Conservation (phyloP, 495 filamentous ascomycete species). For the Penicillium atrosanguineum region DNA sequence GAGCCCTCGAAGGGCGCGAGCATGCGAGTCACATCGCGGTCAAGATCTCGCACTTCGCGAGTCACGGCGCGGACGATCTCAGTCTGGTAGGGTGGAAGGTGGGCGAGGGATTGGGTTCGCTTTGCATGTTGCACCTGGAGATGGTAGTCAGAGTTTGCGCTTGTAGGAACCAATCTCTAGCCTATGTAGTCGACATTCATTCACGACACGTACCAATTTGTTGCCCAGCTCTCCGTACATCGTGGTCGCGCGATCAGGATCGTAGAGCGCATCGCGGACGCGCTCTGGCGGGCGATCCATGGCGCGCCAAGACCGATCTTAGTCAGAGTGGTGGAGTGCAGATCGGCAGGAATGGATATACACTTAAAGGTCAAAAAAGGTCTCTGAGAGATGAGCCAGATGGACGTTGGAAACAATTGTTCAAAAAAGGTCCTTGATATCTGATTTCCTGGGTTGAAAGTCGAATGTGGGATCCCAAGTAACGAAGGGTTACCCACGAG, state of each 20-base stretch:
- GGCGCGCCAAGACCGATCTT: conserved; percentile 25
- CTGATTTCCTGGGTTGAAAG: not conserved
- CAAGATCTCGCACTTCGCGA: conserved; percentile 90
- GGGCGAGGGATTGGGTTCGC: conserved; percentile 81
- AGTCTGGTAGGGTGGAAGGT: conserved; percentile 90
- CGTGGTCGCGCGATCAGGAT: conserved; percentile 27
- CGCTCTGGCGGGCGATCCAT: conserved; percentile 20
- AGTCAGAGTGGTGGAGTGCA: conserved; percentile 21
- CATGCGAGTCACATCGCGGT: conserved; percentile 79
- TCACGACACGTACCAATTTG: conserved; percentile 60
- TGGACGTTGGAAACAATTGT: not conserved
- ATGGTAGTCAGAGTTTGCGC: conserved; percentile 1
- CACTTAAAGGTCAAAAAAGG: not conserved
- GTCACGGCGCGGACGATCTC: conserved; percentile 86
- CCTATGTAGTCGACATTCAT: no score
- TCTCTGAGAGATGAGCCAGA: not conserved
- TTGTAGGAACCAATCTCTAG: not conserved
- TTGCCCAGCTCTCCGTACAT: conserved; percentile 95
- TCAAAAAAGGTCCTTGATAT: not conserved
- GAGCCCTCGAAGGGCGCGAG: conserved; percentile 77
- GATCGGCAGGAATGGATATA: conserved; percentile 5
- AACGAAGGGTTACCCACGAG: not conserved
- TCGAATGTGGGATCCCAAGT: not conserved
- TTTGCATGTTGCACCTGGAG: conserved; percentile 92
- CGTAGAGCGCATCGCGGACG: conserved; percentile 14